A percentile compares a stretch with the other conserved stretches of the same genome.
These are phyloP conservation scores for Cystobasidium sp. DNA, from an alignment of 1,284 basidiomycete species.

Conservation along the genomic window DNA sequence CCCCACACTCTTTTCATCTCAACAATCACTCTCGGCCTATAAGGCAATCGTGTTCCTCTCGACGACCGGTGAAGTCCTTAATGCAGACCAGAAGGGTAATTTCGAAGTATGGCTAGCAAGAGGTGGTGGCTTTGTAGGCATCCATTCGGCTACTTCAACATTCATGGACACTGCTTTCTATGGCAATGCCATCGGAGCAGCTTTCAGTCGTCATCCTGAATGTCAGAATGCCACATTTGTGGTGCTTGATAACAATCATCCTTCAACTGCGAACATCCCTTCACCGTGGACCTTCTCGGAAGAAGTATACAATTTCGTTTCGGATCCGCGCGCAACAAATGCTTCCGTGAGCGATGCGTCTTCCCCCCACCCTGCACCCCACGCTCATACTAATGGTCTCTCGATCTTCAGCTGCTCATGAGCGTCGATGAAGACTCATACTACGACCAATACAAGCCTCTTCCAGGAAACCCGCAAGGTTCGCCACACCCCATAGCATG, in stretches of 20 bases:
- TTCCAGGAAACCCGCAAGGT: conserved; percentile 13
- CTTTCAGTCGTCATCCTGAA: conserved; percentile 42
- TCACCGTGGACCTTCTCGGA: conserved; percentile 31
- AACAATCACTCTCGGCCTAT: conserved; percentile 18
- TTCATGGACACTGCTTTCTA: conserved; percentile 35
- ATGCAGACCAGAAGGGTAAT: conserved; percentile 26
- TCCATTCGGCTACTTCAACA: conserved; percentile 42
- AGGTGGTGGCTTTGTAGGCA: conserved; percentile 45
- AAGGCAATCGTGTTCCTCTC: conserved; percentile 39
- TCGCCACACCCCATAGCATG: conserved; percentile 44
- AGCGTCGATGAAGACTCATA: conserved; percentile 43
- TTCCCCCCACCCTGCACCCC: too few relatives aligned
- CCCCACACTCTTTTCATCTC: conserved; percentile 23
- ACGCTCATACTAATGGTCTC: too few relatives aligned
- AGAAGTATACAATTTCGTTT: conserved; percentile 43
- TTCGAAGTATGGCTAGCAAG: conserved; percentile 33
- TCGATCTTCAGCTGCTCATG: too few relatives aligned
- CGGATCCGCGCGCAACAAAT: conserved; percentile 40
- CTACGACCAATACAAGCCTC: conserved; percentile 20
- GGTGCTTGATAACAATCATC: conserved; percentile 29
- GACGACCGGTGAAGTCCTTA: conserved; percentile 27
- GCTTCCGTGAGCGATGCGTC: conserved; percentile 17
- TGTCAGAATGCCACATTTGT: conserved; percentile 43
- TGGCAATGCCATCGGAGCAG: conserved; percentile 43
- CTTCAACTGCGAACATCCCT: conserved; percentile 38